Conservation (phyloP, 2,329 filamentous ascomycete genomes). For the Curvularia spicifera region DNA sequence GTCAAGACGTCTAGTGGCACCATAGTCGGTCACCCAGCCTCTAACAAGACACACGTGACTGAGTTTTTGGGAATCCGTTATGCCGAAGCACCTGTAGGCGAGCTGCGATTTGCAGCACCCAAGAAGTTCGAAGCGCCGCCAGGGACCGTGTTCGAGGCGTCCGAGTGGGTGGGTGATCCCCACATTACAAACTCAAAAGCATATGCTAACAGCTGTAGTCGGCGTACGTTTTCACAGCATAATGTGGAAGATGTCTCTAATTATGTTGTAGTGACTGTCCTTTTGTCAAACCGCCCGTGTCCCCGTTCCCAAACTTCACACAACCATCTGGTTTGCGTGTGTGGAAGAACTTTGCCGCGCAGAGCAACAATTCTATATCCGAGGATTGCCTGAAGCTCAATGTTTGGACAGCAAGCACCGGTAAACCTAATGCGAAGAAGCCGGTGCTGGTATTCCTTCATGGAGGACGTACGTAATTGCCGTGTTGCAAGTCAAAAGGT, state of each 20-base stretch:
- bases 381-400: slow-evolving; percentile 44
- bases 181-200: background rate
- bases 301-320: slow-evolving; percentile 36
- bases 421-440: slow-evolving; percentile 26
- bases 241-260: background rate
- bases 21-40: slow-evolving; percentile 41
- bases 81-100: slow-evolving; percentile 43
- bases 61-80: slow-evolving; percentile 49
- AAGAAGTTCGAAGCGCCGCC: slow-evolving; percentile 32
- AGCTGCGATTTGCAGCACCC: slow-evolving; percentile 43
- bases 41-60: slow-evolving; percentile 29
- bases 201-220: slow-evolving; percentile 27
- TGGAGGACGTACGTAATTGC: slow-evolving; percentile 33
- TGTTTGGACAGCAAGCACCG: slow-evolving; percentile 34
- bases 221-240: slow-evolving; percentile 24
- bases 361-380: slow-evolving; percentile 30
- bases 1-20: slow-evolving; percentile 42
- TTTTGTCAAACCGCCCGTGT: slow-evolving; percentile 32
- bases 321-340: slow-evolving; percentile 32
- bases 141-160: slow-evolving; percentile 32
- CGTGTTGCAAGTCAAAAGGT: background rate
- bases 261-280: slow-evolving; percentile 31
- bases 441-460: slow-evolving; percentile 41
- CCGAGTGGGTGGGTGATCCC: slow-evolving; percentile 27
- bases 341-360: slow-evolving; percentile 38